Conservation (phyloP, 2,329 filamentous ascomycete species). For the Penicillium decumbens region DNA sequence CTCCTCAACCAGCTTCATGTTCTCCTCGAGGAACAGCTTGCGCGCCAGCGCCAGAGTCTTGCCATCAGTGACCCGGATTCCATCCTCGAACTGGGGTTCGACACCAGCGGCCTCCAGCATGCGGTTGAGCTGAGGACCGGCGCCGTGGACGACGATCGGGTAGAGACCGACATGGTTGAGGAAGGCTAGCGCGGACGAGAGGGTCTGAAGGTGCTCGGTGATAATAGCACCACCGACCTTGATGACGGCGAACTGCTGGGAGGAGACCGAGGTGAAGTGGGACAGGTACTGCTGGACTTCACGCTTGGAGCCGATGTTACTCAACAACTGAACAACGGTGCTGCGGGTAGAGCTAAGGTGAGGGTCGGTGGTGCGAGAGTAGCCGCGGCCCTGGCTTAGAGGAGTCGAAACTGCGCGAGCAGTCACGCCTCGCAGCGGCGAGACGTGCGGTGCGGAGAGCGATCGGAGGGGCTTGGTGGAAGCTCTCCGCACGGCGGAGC, state of each 20-base stretch:
- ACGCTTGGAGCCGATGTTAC: constrained; percentile 91
- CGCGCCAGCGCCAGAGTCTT: constrained; percentile 89
- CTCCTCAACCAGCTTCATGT: constrained; percentile 83
- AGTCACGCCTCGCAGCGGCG: constrained; percentile 26
- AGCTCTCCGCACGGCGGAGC: constrained; percentile 45
- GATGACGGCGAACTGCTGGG: constrained; percentile 95
- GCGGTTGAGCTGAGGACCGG: constrained; percentile 89
- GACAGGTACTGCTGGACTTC: constrained; percentile 97
- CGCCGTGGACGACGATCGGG: constrained; percentile 92
- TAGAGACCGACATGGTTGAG: constrained; percentile 92
- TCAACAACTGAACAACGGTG: constrained; percentile 83
- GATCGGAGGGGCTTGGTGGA: constrained; percentile 40
- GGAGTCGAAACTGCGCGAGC: constrained; percentile 27
- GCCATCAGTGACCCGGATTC: constrained; percentile 89
- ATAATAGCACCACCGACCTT: constrained; percentile 97
- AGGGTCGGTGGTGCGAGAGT: constrained; percentile 45
- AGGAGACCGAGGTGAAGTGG: constrained; percentile 93
- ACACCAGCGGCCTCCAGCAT: constrained; percentile 85
- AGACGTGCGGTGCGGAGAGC: constrained; percentile 37
- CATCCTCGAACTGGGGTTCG: constrained; percentile 93
- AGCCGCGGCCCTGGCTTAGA: constrained; percentile 36
- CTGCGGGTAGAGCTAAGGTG: constrained; percentile 62
- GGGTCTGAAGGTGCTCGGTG: constrained; percentile 85
- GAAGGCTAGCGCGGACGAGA: constrained; percentile 84
- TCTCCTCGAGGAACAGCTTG: constrained; percentile 92